phyloP scores from a whole-genome alignment of 2,329 filamentous ascomycete genomes.

The Hymenoscyphus repandus region DNA sequence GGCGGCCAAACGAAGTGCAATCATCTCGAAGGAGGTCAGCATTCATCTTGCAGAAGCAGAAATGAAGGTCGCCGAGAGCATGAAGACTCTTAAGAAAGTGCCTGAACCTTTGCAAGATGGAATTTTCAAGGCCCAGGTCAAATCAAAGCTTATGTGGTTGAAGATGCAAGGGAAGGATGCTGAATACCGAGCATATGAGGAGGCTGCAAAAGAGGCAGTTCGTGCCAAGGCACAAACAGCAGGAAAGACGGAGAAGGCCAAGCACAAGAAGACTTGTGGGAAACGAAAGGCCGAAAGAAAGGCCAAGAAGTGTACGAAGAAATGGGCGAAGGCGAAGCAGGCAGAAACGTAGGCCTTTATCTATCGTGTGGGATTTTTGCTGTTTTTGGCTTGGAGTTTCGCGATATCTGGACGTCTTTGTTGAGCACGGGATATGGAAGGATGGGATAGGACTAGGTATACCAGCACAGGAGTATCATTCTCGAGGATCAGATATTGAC shows the following conservation, averaged over 20 bases:
- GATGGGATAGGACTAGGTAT: conserved; percentile 1
- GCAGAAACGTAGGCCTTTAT: neutral
- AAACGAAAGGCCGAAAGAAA: conserved; percentile 10
- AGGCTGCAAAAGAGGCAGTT: conserved; percentile 38
- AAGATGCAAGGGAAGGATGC: conserved; percentile 45
- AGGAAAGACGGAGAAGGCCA: conserved; percentile 2
- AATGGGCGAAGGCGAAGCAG: conserved; percentile 4
- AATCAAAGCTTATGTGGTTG: conserved; percentile 53
- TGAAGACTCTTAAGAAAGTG: conserved; percentile 34
- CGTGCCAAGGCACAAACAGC: conserved; percentile 10
- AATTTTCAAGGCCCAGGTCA: conserved; percentile 49
- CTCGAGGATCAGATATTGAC: neutral
- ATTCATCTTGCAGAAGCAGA: conserved; percentile 29
- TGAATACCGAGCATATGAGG: conserved; percentile 42
- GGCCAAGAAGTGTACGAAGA: conserved; percentile 12
- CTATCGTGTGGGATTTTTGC: neutral
- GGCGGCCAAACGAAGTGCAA: conserved; percentile 26
- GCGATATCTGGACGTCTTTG: neutral
- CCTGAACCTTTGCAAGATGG: conserved; percentile 39
- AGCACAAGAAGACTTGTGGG: conserved; percentile 9
- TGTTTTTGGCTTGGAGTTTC: conserved; percentile 8
- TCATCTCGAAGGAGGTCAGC: conserved; percentile 24
- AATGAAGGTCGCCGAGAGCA: conserved; percentile 31
- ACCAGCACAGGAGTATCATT: neutral
- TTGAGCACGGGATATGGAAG: neutral